Evolutionary conservation across 1,284 basidiomycete genomes (phyloP).

Genomic region (Serendipita sp.): DNA sequence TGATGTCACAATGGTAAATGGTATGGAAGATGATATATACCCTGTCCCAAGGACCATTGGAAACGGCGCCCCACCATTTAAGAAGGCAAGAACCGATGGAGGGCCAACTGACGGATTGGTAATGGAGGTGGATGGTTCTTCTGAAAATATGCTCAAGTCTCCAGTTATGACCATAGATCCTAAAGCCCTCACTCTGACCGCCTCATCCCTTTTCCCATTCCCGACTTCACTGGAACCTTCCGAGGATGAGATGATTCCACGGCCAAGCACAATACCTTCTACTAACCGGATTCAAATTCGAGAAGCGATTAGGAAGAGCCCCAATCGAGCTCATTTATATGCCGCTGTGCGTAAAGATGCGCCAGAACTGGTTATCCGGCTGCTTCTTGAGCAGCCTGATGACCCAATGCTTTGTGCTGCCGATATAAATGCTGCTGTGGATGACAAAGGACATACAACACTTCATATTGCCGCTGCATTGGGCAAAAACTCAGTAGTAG

Average conservation of each 20-base stretch:
- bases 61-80: slow-evolving; percentile 2
- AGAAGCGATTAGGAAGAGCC: not conserved
- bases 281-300: not conserved
- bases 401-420: slow-evolving; percentile 20
- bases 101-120: not conserved
- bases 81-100: slow-evolving; percentile 6
- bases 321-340: not conserved
- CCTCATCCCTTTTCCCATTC: not conserved
- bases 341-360: slow-evolving; percentile 57
- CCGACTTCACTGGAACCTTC: not conserved
- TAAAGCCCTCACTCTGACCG: slow-evolving; percentile 3
- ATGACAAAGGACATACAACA: slow-evolving; percentile 90
- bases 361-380: slow-evolving; percentile 42
- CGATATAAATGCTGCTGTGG: slow-evolving; percentile 72
- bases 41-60: slow-evolving; percentile 2
- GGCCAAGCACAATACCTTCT: not conserved
- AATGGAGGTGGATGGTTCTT: not conserved
- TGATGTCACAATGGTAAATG: not conserved
- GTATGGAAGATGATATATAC: not conserved
- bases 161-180: slow-evolving; percentile 10
- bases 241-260: not conserved
- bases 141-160: not conserved
- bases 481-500: slow-evolving; percentile 52
- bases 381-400: slow-evolving; percentile 26
- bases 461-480: slow-evolving; percentile 88